phyloP scores from a whole-genome alignment of 108 stramenopile species.

The Nitzschia sp. region DNA sequence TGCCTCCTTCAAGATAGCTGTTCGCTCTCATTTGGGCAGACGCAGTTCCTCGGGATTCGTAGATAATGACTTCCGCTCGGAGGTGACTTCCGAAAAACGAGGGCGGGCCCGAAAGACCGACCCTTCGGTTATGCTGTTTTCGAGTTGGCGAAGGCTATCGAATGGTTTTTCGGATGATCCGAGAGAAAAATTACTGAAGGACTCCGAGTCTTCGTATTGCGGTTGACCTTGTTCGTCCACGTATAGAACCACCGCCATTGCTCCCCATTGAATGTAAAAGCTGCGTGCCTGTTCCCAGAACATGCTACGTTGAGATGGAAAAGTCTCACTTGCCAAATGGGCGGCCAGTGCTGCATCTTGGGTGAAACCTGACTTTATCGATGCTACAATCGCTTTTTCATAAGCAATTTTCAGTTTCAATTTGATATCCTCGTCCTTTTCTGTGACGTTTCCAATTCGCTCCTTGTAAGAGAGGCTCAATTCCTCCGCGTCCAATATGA shows the following conservation, averaged over 20 bases:
- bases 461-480: neutral
- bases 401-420: neutral
- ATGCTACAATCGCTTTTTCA: constrained; percentile 7
- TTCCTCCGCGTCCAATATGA: constrained; percentile 3
- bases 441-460: neutral
- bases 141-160: neutral
- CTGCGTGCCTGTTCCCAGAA: neutral
- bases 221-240: neutral
- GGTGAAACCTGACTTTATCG: constrained; percentile 2
- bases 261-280: neutral
- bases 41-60: neutral
- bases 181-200: neutral
- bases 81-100: neutral
- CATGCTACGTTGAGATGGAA: neutral
- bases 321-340: constrained; percentile 1
- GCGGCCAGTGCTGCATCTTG: constrained; percentile 9
- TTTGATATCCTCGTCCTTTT: neutral
- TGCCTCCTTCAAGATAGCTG: no score
- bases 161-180: neutral
- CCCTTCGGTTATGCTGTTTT: neutral
- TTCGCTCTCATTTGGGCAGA: neutral
- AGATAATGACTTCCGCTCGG: neutral
- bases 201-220: neutral
- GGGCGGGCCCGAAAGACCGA: neutral
- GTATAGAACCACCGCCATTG: neutral